Evolutionary conservation across 768 basidiomycete genomes (phyloP), one percentile per base, ranked within the genome.

Genomic region (Gymnopilus dilepis): DNA sequence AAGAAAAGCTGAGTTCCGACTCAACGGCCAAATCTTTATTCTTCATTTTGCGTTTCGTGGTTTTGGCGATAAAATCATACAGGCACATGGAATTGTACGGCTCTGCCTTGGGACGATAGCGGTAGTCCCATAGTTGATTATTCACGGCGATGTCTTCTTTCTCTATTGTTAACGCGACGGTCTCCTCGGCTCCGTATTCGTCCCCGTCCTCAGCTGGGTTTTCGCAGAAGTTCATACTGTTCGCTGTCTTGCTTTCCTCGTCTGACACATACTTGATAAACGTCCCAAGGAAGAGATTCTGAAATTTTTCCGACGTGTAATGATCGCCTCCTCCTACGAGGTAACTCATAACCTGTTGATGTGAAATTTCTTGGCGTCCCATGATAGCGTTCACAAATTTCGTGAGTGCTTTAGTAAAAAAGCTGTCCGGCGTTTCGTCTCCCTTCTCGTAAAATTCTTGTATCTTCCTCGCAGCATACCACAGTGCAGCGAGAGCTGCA

Each of bases 11-110:
- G 22, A 38, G 50, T 19, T 22, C n/a, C 17, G 26, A 19, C 6
- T 50, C 15, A 8, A 33, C 31, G 13, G 31, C 7, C 3, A 2
- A 12, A 5, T 50, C 48, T 7, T 31, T 8, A 7, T 19, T 9
- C 15, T 42, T 45, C 15, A 48, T 11, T 15, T 24, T 48, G 17
- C 12, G 11, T 12, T 59, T 59, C n/a, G 34, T 30, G 1, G 58
- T 59, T 3, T 6, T 3, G 6, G 58, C 8, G n/a, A 42, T 50
- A 30, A 59, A 59, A 17, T 59, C 58, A 17, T 59, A 59, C 11
- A 59, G 50, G 40, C 58, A 61, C 21, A 61, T 48, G 4, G 45
- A 28, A 3, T 6, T 11, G 5, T 17, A 48, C 21, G 45, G 45
- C n/a, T 26, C 19, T 1, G 45, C 17, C 2, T 2, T n/a, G 3